A percentile compares a stretch with the other conserved stretches of the same genome.
These are phyloP conservation scores for Tuber microsphaerosporum DNA, from an alignment of 495 filamentous ascomycete genomes.

Conservation along the genomic window DNA sequence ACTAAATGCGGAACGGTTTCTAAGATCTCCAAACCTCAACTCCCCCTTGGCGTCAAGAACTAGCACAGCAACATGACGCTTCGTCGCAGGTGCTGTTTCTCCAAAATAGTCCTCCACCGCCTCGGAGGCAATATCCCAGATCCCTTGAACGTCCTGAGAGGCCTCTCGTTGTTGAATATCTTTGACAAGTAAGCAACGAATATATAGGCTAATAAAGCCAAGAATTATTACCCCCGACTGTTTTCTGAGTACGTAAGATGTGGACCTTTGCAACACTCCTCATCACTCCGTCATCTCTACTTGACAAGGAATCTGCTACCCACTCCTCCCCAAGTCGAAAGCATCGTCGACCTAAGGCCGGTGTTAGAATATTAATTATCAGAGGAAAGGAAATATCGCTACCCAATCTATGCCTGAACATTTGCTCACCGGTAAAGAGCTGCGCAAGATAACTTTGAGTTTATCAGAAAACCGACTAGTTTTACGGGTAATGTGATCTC, in stretches of 20 bases:
- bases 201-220: slow-evolving; percentile 41
- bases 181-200: slow-evolving; percentile 16
- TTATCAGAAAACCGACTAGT: slow-evolving; percentile 15
- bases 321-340: slow-evolving; percentile 51
- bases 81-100: slow-evolving; percentile 39
- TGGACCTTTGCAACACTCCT: slow-evolving; percentile 47
- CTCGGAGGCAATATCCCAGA: slow-evolving; percentile 45
- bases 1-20: slow-evolving; percentile 47
- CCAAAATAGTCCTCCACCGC: slow-evolving; percentile 45
- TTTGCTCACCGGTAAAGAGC: slow-evolving; percentile 48
- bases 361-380: background rate
- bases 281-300: slow-evolving; percentile 39
- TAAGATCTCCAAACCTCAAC: slow-evolving; percentile 41
- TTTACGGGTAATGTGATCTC: slow-evolving; percentile 6
- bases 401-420: slow-evolving; percentile 46
- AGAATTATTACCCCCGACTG: slow-evolving; percentile 44
- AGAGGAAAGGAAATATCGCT: background rate
- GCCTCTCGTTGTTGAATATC: slow-evolving; percentile 33
- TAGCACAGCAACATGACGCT: slow-evolving; percentile 47
- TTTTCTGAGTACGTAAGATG: slow-evolving; percentile 45
- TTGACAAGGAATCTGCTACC: slow-evolving; percentile 44
- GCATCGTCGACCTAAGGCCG: slow-evolving; percentile 43
- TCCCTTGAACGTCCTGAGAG: slow-evolving; percentile 35
- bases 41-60: slow-evolving; percentile 47
- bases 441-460: slow-evolving; percentile 46